Evolutionary conservation across 176 grass and related monocot species (phyloP), one percentile per base, ranked within the genome.

Genomic region (Phoenix dactylifera): DNA sequence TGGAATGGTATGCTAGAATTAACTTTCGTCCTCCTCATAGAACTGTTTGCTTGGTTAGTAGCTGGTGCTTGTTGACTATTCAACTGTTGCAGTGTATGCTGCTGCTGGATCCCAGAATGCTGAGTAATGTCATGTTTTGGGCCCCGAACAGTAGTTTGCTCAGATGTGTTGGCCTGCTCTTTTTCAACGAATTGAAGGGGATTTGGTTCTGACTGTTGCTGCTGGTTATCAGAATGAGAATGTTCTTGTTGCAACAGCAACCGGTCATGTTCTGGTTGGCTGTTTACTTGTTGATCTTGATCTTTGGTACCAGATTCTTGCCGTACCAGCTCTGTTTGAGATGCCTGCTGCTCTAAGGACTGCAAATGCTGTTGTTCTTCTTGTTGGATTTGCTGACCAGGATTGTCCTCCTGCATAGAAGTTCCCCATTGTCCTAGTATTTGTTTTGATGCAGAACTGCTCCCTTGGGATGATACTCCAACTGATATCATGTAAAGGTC

Each of bases 1-100:
- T 97, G 84, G 68, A 97, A 97, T 72, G 93, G 69, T 70, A 97
- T 89, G 50, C 86, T 75, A 18, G 93, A 84, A 52, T 49, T 55
- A 74, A 63, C 22, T 78, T 91, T 91, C 54, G 51, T 55, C 57
- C 30, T 52, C 30, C 28, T 76, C 69, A 60, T 68, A 49, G 69
- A 70, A 66, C 48, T 78, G 57, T 75, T 85, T 66, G 80, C 68
- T 84, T 89, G 62, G 18, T 80, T 85, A 23, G 70, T 58, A 72
- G 39, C 65, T 65, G 71, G 74, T 75, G 69, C 68, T 73, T 88
- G 81, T 74, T 73, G 78, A 77, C 60, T 83, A 58, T 71, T 90
- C 59, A 80, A 74, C 72, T 82, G 77, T 16, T 76, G 74, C 71
- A 74, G 2, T 44, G 9, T 59, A 74, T 79, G 70, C 26, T 72